A percentile compares a stretch with the other conserved stretches of the same genome.
Evolutionary conservation across 139 green algal species (phyloP).

Genomic region (Coelastrella sp.): DNA sequence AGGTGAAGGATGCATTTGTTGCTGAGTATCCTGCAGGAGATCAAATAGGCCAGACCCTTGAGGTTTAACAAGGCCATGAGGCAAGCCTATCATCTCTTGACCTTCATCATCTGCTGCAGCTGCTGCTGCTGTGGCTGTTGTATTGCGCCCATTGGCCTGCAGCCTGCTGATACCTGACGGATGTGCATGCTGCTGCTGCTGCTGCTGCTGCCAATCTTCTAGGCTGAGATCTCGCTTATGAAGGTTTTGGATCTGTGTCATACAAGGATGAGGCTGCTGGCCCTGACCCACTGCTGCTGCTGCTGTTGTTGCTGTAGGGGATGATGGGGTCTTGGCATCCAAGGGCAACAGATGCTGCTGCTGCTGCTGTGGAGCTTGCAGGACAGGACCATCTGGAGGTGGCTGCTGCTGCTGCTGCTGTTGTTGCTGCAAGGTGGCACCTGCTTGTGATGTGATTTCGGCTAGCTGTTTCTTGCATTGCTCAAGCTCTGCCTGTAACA

Average conservation of each 20-base stretch:
- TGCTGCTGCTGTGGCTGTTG: constrained; percentile 1
- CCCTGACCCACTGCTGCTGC: not conserved
- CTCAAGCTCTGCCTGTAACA: constrained; percentile 50
- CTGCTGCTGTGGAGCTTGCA: not conserved
- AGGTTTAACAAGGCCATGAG: not conserved
- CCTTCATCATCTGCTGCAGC: constrained; percentile 20
- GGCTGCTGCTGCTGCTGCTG: not conserved
- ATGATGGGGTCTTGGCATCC: not conserved
- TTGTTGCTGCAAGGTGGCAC: not conserved
- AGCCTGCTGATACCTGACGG: not conserved
- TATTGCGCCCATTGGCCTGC: not conserved
- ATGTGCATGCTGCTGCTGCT: not conserved
- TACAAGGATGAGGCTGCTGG: not conserved
- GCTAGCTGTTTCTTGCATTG: not conserved
- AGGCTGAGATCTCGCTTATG: not conserved
- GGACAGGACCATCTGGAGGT: not conserved
- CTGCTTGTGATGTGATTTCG: not conserved
- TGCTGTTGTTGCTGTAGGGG: not conserved
- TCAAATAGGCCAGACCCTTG: constrained; percentile 8
- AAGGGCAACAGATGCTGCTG: not conserved
- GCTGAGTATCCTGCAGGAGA: not conserved
- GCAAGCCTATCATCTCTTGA: not conserved
- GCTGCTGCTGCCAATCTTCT: constrained; percentile 19
- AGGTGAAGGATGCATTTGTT: not conserved
- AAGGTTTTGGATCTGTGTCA: not conserved